Percentiles rank a stretch among this genome's conserved stretches.
Evolutionary conservation across 1,284 basidiomycete genomes (phyloP).

Genomic region (Tylopilus sp.): DNA sequence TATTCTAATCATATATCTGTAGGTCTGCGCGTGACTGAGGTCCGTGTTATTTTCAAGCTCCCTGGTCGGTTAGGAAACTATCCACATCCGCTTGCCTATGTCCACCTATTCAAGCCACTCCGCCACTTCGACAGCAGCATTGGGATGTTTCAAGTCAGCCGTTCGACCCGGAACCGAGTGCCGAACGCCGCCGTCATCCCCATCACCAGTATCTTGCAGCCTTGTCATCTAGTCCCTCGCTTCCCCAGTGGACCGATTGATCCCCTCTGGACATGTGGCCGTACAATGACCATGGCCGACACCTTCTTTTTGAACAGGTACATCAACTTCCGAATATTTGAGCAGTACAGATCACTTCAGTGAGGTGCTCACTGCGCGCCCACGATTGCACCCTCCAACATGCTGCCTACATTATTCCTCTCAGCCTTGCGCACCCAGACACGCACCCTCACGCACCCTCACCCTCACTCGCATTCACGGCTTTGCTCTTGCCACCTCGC

Average conservation of each 20-base stretch:
- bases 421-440: too few relatives aligned
- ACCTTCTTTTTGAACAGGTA: conserved; percentile 23
- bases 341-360: conserved; percentile 2
- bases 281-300: not conserved
- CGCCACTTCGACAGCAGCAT: not conserved
- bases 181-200: conserved; percentile 4
- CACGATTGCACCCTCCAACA: too few relatives aligned
- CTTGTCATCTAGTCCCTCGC: conserved; percentile 19
- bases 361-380: too few relatives aligned
- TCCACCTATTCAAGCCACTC: conserved; percentile 19
- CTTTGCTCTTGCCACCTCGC: too few relatives aligned
- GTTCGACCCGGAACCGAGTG: not conserved
- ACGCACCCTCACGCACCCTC: too few relatives aligned
- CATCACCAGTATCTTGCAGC: not conserved
- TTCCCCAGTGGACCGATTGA: conserved; percentile 11
- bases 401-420: too few relatives aligned
- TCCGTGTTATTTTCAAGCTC: conserved; percentile 16
- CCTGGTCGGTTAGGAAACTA: conserved; percentile 7
- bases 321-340: conserved; percentile 6
- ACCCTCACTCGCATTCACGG: too few relatives aligned
- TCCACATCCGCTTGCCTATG: conserved; percentile 7
- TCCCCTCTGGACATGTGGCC: not conserved
- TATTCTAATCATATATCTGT: not conserved
- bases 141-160: conserved; percentile 10
- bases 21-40: conserved; percentile 14